These are phyloP conservation scores for Clitocybe nebularis DNA, from an alignment of 1,284 basidiomycete genomes.

Conservation along the genomic window DNA sequence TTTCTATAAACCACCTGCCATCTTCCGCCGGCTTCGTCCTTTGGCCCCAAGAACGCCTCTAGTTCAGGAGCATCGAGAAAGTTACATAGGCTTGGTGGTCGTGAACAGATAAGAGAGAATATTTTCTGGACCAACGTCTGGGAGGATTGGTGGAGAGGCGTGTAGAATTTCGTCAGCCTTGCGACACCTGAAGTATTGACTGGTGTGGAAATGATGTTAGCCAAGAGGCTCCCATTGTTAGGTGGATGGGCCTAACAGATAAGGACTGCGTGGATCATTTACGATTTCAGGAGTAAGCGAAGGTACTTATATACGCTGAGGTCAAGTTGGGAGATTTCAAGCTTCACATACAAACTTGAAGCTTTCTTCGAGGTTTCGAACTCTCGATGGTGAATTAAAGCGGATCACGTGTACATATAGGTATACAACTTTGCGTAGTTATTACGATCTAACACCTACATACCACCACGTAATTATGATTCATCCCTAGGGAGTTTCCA, in stretches of 20 bases:
- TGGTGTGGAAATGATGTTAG: no score
- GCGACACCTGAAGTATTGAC: slow-evolving; percentile 89
- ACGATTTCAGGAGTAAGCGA: not conserved
- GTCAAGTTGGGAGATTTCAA: no score
- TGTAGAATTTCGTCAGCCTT: slow-evolving; percentile 95
- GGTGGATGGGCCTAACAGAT: slow-evolving; percentile 34
- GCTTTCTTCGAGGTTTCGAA: no score
- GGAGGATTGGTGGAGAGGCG: slow-evolving; percentile 71
- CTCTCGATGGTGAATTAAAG: no score
- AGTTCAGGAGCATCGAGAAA: slow-evolving; percentile 91
- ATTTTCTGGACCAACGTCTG: slow-evolving; percentile 80
- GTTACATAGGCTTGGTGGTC: slow-evolving; percentile 81
- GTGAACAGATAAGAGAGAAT: slow-evolving; percentile 76
- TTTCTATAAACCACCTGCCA: slow-evolving; percentile 78
- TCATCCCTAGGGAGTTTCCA: slow-evolving; percentile 69
- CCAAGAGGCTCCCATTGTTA: no score
- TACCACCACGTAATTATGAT: slow-evolving; percentile 41
- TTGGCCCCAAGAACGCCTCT: slow-evolving; percentile 65
- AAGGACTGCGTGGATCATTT: slow-evolving; percentile 80
- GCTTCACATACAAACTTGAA: no score
- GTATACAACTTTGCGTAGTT: no score
- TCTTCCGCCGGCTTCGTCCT: slow-evolving; percentile 54
- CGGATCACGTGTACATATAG: no score
- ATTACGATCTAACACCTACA: not conserved
- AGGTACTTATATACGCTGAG: no score